Base-by-base conservation (phyloP, 179 eudicot species). In the Amaranthus tricolor region DNA sequence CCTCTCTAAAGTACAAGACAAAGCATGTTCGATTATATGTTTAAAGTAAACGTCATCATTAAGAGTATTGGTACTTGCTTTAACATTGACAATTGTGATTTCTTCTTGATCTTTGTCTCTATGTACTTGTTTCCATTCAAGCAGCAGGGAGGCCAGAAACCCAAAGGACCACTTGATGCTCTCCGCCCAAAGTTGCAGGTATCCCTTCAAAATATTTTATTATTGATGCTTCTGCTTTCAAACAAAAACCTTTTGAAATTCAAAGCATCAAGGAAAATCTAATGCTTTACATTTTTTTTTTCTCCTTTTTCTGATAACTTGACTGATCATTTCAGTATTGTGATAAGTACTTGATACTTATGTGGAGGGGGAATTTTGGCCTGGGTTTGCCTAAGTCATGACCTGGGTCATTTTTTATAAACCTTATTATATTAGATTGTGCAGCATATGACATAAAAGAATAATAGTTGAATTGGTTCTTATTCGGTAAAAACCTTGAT, bases 141-240 rank as follows among this genome's bases (percentile, higher is more conserved):
- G 75, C 85, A 85, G 91, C 93, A 86, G 80, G 91, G 88, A 68
- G 72, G 79, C 59, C 90, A 87, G 76, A 92, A 92, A 83, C 78
- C 83, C 77, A 92, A 88, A 88, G 88, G 88, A 71, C 93, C 97
- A 6, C 84, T 89, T 24, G 93, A 92, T 83, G 89, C 91, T n/a
- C 97, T 92, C 55, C 91, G 93, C 64, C 97, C 97, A 8, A 92
- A 92, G 79, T 83, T 92, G 75, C 86, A 90, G 97, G 97, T 92
- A 74, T 5, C 52, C 15, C 19, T 58, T 70, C 54, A 11, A 50
- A 45, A 13, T 11, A 12, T 16, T 71, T 24, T 9, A 6, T 57
- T 57, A 19, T 54, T 61, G 44, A 48, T 58, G 40, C 53, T 54
- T 64, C 16, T 57, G 50, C 44, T 6, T 12, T 52, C 59, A 52